Percentiles rank a stretch among this genome's conserved stretches.
Conservation (phyloP, 2,329 filamentous ascomycete species). For the Stemphylium vesicarium region DNA sequence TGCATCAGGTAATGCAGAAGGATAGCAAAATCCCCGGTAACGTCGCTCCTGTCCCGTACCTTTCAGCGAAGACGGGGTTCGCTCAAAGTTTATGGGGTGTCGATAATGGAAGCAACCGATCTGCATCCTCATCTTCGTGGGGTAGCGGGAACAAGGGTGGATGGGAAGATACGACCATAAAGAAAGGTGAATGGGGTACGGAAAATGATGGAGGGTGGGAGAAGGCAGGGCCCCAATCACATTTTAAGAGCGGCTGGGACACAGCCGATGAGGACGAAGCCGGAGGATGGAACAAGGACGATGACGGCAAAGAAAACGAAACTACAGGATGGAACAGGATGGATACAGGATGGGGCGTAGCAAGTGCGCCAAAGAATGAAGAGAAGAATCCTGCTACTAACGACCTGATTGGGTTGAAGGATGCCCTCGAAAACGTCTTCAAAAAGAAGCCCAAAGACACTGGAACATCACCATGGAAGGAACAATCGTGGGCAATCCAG, state of each 20-base stretch:
- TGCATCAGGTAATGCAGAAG: constrained; percentile 1
- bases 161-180: not conserved
- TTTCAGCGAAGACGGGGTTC: not conserved
- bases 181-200: not conserved
- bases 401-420: not conserved
- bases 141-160: not conserved
- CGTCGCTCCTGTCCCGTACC: constrained; percentile 15
- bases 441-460: not conserved
- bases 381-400: not conserved
- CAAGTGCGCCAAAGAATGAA: not conserved
- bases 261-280: not conserved
- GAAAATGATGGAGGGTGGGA: not conserved
- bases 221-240: not conserved
- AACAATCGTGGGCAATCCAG: not conserved
- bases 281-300: not conserved
- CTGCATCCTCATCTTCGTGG: constrained; percentile 16
- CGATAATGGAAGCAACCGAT: not conserved
- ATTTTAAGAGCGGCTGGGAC: not conserved
- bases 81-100: not conserved
- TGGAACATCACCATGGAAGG: not conserved
- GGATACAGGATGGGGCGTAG: not conserved
- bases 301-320: not conserved
- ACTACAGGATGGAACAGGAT: not conserved
- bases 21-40: constrained; percentile 1
- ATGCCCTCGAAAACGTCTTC: not conserved